These are phyloP conservation scores for Saccharomycopsis fodiens DNA, from an alignment of 805 yeast species.

Conservation along the genomic window DNA sequence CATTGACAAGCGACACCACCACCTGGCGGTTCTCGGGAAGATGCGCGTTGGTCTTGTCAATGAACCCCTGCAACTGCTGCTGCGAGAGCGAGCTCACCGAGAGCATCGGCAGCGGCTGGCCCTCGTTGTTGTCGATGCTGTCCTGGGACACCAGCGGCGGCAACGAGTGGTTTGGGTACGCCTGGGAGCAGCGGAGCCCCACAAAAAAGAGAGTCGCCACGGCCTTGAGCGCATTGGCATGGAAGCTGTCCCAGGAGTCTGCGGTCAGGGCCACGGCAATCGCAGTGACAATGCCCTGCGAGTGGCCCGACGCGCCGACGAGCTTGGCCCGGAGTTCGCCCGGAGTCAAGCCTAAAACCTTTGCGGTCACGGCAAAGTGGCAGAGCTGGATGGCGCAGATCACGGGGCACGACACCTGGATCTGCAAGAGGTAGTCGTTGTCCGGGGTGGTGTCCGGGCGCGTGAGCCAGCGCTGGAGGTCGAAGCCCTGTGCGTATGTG, in stretches of 20 bases:
- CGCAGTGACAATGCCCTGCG: conserved; percentile 90
- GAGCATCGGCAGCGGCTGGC: conserved; percentile 96
- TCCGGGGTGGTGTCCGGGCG: conserved; percentile 84
- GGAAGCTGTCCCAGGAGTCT: conserved; percentile 80
- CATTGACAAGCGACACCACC: conserved; percentile 84
- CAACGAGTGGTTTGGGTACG: conserved; percentile 87
- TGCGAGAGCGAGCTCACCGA: conserved; percentile 82
- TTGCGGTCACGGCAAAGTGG: conserved; percentile 85
- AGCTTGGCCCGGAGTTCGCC: conserved; percentile 72
- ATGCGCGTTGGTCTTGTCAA: conserved; percentile 85
- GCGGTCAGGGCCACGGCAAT: conserved; percentile 76
- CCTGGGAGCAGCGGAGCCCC: conserved; percentile 85
- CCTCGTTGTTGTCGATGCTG: conserved; percentile 89
- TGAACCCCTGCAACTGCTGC: conserved; percentile 70
- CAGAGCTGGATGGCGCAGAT: conserved; percentile 93
- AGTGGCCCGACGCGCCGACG: conserved; percentile 79
- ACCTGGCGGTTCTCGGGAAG: conserved; percentile 88
- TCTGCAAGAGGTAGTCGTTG: conserved; percentile 76
- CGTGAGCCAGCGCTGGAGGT: conserved; percentile 80
- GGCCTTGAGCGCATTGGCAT: conserved; percentile 64
- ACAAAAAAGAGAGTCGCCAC: conserved; percentile 82
- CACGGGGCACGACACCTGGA: conserved; percentile 95
- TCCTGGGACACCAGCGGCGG: conserved; percentile 92
- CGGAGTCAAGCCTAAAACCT: conserved; percentile 78
- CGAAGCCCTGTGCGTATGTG: conserved; percentile 89